These are phyloP conservation scores for Brachypodium distachyon DNA, from an alignment of 202 grass and related monocot species.

Conservation along the genomic window DNA sequence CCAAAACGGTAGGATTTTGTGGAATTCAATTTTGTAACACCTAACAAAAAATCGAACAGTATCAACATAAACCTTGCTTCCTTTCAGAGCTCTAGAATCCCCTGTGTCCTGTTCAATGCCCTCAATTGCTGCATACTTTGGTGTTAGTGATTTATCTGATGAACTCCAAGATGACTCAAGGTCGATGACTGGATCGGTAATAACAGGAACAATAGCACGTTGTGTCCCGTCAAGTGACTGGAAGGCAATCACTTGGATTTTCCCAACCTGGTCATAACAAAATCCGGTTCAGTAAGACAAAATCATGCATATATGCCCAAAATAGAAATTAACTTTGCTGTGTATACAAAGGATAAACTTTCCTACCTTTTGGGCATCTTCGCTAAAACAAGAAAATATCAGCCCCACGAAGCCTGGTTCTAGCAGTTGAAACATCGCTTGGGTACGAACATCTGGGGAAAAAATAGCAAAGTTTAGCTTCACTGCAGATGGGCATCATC, in stretches of 20 bases:
- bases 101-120: slow-evolving; percentile 70
- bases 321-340: not conserved
- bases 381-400: slow-evolving; percentile 95
- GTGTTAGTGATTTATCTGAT: slow-evolving; percentile 33
- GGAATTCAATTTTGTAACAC: not conserved
- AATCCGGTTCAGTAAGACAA: slow-evolving; percentile 17
- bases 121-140: slow-evolving; percentile 26
- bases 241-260: slow-evolving; percentile 94
- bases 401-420: slow-evolving; percentile 81
- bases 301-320: not conserved
- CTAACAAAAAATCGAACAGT: not conserved
- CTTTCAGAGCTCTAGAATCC: slow-evolving; percentile 58
- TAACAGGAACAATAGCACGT: slow-evolving; percentile 24
- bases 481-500: not conserved
- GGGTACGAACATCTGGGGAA: slow-evolving; percentile 87
- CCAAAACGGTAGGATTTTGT: not conserved
- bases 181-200: slow-evolving; percentile 45
- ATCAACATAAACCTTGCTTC: slow-evolving; percentile 48
- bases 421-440: slow-evolving; percentile 88
- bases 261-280: slow-evolving; percentile 47
- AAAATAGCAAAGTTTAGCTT: not conserved
- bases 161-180: slow-evolving; percentile 54
- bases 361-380: slow-evolving; percentile 77
- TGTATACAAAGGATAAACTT: not conserved
- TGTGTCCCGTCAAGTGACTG: slow-evolving; percentile 75